Evolutionary conservation across 1,284 basidiomycete species (phyloP).

Genomic region (Uromyces viciae-fabae): DNA sequence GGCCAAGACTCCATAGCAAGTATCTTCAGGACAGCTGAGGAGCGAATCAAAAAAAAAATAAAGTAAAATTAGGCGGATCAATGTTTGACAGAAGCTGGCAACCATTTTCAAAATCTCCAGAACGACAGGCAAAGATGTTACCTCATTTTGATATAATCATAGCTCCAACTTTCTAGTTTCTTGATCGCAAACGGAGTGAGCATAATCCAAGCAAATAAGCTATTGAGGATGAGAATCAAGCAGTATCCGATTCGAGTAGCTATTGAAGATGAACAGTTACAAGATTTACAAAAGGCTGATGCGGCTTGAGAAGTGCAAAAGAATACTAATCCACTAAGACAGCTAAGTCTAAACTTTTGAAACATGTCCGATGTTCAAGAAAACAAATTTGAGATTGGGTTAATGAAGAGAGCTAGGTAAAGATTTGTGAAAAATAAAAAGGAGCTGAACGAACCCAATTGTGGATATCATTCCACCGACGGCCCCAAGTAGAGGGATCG

Average conservation of each 20-base stretch:
- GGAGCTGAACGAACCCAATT: conserved; percentile 46
- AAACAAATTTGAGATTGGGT: not conserved
- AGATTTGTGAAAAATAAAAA: not conserved
- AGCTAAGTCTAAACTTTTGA: conserved; percentile 48
- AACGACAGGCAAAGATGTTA: not conserved
- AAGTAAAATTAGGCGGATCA: not conserved
- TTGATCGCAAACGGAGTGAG: conserved; percentile 81
- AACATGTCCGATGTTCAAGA: no score
- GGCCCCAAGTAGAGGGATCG: conserved; percentile 77
- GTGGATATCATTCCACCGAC: conserved; percentile 65
- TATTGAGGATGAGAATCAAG: conserved; percentile 90
- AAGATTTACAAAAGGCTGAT: conserved; percentile 96
- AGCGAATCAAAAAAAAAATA: not conserved
- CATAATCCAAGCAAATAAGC: conserved; percentile 95
- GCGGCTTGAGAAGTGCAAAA: conserved; percentile 56
- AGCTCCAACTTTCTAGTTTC: conserved; percentile 84
- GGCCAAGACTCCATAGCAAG: conserved; percentile 96
- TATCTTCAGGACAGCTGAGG: conserved; percentile 71
- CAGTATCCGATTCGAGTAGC: conserved; percentile 57
- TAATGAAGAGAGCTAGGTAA: no score
- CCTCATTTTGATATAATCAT: conserved; percentile 95
- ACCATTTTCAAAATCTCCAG: not conserved
- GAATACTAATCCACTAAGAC: conserved; percentile 55
- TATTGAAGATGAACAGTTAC: conserved; percentile 98
- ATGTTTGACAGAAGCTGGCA: not conserved